Evolutionary conservation across 306 rosid species (phyloP), one percentile per base, ranked within the genome.

Genomic region (Mucuna pruriens): DNA sequence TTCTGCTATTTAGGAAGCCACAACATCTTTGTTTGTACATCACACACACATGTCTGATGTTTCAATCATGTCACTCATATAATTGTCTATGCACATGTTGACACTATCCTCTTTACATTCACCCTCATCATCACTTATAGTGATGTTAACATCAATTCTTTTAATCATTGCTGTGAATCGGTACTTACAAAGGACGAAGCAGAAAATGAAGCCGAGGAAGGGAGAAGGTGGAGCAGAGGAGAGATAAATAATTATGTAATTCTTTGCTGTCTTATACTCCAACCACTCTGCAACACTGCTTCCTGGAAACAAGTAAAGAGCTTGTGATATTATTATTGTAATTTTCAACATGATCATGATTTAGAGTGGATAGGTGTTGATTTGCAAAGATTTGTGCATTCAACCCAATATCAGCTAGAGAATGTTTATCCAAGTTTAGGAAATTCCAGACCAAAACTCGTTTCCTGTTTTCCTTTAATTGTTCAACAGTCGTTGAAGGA

Each of bases 151-250:
- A 1, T 44, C 16, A 44, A 44, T 16, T 2, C 13, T 44, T 11
- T 0, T 0, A 11, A 12, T 10, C n/a, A 29, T 1, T 2, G 1
- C 1, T 10, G 2, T 10, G 4, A 0, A 0, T 11, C 2, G 0
- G n/a, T 44, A 10, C 49, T 48, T 15, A 4, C 1, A 1, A 48
- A 48, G 6, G 7, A 48, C 2, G 7, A 48, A 48, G 54, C 54
- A 48, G 54, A 48, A 48, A 48, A 48, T 48, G 54, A 48, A 48
- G 20, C 20, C 54, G 5, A 48, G 4, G 19, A 48, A 20, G 3
- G 54, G 49, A 3, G 20, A 48, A 48, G 19, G 20, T 48, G 54
- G 6, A 48, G 7, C 20, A 16, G 20, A 48, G 16, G 54, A 48
- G 20, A 15, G 54, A 48, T 48, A 19, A 48, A 48, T 5, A 48